A percentile compares a stretch with the other conserved stretches of the same genome.
phyloP scores from a whole-genome alignment of 2,329 filamentous ascomycete species.

The Periconia sp. region DNA sequence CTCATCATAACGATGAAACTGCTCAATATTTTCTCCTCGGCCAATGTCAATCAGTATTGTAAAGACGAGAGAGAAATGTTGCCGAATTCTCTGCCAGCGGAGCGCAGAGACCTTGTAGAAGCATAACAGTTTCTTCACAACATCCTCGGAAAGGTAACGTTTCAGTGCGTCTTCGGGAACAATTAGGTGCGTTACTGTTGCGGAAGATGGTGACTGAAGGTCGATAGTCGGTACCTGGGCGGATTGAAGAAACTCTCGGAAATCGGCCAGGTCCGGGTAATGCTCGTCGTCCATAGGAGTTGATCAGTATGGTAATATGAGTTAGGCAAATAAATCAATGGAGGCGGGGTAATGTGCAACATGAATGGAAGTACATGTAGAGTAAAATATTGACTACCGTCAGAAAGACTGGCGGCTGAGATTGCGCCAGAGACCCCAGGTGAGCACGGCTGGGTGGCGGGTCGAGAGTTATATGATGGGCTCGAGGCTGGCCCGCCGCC shows the following conservation, averaged over 20 bases:
- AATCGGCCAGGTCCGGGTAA: not conserved
- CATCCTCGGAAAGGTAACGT: not conserved
- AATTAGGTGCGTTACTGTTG: constrained; percentile 1
- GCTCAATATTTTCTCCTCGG: constrained; percentile 2
- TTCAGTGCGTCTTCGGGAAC: not conserved
- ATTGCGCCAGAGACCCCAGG: no score
- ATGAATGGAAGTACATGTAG: not conserved
- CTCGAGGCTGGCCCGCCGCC: no score
- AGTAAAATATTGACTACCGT: no score
- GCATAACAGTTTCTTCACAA: not conserved
- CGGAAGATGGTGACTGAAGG: not conserved
- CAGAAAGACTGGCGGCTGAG: no score
- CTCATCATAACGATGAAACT: constrained; percentile 6
- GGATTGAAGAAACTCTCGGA: not conserved
- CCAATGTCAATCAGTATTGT: constrained; percentile 15
- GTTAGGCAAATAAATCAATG: not conserved
- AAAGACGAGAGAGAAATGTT: constrained; percentile 13
- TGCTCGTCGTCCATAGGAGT: not conserved
- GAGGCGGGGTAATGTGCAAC: not conserved
- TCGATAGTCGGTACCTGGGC: not conserved
- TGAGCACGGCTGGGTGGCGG: no score
- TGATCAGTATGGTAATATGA: not conserved
- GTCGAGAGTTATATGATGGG: no score
- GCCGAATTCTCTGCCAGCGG: not conserved
- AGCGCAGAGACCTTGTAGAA: not conserved